Percentiles rank a stretch among this genome's conserved stretches.
Conservation (phyloP, 2,329 filamentous ascomycete genomes). For the Trichoderma cornu-damae region DNA sequence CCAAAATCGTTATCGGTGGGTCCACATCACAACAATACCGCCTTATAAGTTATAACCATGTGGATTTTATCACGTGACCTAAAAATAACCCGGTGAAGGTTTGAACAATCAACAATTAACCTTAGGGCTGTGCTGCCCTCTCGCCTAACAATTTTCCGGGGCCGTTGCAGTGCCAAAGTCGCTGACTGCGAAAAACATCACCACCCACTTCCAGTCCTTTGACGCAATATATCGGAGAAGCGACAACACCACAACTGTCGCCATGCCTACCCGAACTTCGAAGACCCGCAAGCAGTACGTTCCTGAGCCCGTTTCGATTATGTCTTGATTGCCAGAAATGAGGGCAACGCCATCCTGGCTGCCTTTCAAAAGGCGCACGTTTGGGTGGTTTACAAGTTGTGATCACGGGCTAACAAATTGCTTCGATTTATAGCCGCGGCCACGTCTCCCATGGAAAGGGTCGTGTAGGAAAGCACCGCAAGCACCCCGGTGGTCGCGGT, state of each 20-base stretch:
- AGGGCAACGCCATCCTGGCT: slow-evolving; percentile 7
- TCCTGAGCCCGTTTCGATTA: slow-evolving; percentile 24
- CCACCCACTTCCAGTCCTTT: slow-evolving; percentile 33
- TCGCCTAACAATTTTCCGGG: slow-evolving; percentile 35
- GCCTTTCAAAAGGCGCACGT: slow-evolving; percentile 13
- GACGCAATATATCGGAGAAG: slow-evolving; percentile 38
- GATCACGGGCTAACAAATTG: slow-evolving; percentile 20
- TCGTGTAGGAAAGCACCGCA: slow-evolving; percentile 98
- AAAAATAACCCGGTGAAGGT: background rate
- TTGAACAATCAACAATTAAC: slow-evolving; percentile 15
- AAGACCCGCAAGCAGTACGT: slow-evolving; percentile 77
- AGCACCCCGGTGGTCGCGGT: slow-evolving; percentile 79
- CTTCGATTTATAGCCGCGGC: slow-evolving; percentile 63
- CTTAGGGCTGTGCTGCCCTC: slow-evolving; percentile 42
- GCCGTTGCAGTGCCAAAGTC: slow-evolving; percentile 25
- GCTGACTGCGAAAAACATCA: slow-evolving; percentile 37
- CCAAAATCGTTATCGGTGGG: background rate
- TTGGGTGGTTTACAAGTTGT: slow-evolving; percentile 8
- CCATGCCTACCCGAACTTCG: slow-evolving; percentile 68
- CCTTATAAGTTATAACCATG: slow-evolving; percentile 31
- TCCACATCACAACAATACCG: background rate
- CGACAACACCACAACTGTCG: slow-evolving; percentile 46
- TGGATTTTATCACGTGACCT: slow-evolving; percentile 21
- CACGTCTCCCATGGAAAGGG: slow-evolving; percentile 98
- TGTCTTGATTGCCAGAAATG: slow-evolving; percentile 16